Conservation (phyloP, 1,284 basidiomycete species). For the Wallemia hederae region DNA sequence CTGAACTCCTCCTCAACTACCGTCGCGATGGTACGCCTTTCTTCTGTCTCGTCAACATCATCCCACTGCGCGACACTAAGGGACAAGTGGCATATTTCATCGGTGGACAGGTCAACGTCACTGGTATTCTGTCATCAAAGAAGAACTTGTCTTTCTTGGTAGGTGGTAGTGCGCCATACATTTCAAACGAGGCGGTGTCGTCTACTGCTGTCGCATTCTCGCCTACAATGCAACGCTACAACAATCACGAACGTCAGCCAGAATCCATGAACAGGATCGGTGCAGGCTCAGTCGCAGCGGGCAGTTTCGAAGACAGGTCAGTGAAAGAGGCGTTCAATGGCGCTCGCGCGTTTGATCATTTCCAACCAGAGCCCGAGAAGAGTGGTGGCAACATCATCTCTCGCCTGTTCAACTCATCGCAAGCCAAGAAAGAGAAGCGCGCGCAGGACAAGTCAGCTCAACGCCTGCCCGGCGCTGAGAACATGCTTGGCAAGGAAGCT, state of each 20-base stretch:
- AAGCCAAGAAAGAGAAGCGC: neutral
- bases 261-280: neutral
- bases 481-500: neutral
- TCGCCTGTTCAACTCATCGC: neutral
- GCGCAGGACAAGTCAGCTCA: neutral
- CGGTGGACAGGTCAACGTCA: conserved; percentile 5
- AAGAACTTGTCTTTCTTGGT: neutral
- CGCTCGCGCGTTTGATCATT: neutral
- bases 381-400: neutral
- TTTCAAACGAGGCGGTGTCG: neutral
- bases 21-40: conserved; percentile 9
- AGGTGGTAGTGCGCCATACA: neutral
- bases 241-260: neutral
- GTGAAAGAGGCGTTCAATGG: neutral
- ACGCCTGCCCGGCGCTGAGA: neutral
- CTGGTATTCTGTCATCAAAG: neutral
- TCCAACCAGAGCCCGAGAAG: neutral
- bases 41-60: conserved; percentile 10
- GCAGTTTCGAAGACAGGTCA: neutral
- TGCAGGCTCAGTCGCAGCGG: neutral
- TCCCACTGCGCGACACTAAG: conserved; percentile 10
- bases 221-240: neutral
- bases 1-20: conserved; percentile 11
- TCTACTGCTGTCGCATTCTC: neutral
- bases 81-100: conserved; percentile 10